Percentiles rank a stretch among this genome's conserved stretches.
Evolutionary conservation across 2,329 filamentous ascomycete genomes (phyloP).

Genomic region (Cladophialophora immunda): DNA sequence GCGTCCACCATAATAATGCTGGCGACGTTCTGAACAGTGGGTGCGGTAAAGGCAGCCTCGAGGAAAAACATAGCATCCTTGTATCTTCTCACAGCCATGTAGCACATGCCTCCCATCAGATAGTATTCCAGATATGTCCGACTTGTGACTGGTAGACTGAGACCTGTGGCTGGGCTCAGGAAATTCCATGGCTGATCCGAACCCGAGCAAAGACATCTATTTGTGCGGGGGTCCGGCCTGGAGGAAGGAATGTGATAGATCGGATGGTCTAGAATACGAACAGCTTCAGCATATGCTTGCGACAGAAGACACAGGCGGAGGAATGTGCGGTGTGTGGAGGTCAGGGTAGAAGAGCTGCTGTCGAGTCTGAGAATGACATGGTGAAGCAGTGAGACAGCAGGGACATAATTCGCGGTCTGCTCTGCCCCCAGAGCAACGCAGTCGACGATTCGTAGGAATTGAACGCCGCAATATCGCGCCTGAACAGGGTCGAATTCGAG

Average conservation of each 20-base stretch:
- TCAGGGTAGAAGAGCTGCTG: constrained; percentile 52
- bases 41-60: constrained; percentile 72
- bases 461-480: constrained; percentile 53
- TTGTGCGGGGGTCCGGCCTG: constrained; percentile 38
- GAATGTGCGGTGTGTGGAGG: constrained; percentile 53
- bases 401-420: constrained; percentile 46
- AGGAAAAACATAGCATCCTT: constrained; percentile 68
- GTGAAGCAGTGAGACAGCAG: constrained; percentile 51
- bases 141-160: constrained; percentile 52
- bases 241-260: constrained; percentile 53
- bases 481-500: constrained; percentile 61
- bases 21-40: constrained; percentile 67
- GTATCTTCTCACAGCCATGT: constrained; percentile 70
- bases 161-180: constrained; percentile 48
- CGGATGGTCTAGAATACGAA: constrained; percentile 52
- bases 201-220: constrained; percentile 44
- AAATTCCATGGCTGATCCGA: constrained; percentile 46
- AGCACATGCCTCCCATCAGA: constrained; percentile 69
- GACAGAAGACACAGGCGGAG: constrained; percentile 54
- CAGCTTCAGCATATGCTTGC: constrained; percentile 49
- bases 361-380: constrained; percentile 56
- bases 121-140: constrained; percentile 70
- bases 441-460: constrained; percentile 51
- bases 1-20: constrained; percentile 86
- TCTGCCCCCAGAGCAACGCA: constrained; percentile 46